Base-by-base conservation (phyloP, 805 yeast genomes). In the Zygosaccharomyces gambellarensis region DNA sequence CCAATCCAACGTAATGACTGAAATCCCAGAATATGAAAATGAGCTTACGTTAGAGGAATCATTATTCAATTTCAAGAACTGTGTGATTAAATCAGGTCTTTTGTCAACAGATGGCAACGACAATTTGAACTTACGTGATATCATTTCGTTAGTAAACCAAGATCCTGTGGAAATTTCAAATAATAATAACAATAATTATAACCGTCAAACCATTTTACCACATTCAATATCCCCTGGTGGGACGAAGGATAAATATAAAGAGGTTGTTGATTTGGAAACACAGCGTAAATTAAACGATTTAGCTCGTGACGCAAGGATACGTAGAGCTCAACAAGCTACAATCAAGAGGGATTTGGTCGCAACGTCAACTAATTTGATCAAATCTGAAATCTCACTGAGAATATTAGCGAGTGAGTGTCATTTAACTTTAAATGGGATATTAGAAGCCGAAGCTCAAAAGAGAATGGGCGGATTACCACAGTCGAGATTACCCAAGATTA, bases 141-240 rank as follows among this genome's bases (percentile, higher is more conserved):
- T 38, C 23, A 47, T 49, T 12, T 38, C 48, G 8, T 36, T 46
- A 27, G 50, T 39, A 54, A 73, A 76, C 8, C 77, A 79, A 29
- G 69, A 59, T 46, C 57, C 50, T 34, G 45, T 47, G 39, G 48
- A 46, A 30, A 45, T 21, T 30, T 41, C 36, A 11, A 25, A 25
- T 25, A 25, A 25, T 8, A 25, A 25, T 25, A 25, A 6, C 9
- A 21, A 43, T 66, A 57, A 71, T 63, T 54, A 62, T 52, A 50
- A 49, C 28, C 41, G 54, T 32, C 50, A 73, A 58, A 69, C 87
- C 3, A 77, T 90, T 52, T 73, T 90, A 58, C 98, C 98, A 32
- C 86, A 84, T 59, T 86, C 96, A 2, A 78, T 90, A 63, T 90
- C 97, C 22, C 98, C 98, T 14, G 92, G 92, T 57, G 90, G 88